Conservation (phyloP, 73 alveolate genomes). For the Paramecium bursaria region DNA sequence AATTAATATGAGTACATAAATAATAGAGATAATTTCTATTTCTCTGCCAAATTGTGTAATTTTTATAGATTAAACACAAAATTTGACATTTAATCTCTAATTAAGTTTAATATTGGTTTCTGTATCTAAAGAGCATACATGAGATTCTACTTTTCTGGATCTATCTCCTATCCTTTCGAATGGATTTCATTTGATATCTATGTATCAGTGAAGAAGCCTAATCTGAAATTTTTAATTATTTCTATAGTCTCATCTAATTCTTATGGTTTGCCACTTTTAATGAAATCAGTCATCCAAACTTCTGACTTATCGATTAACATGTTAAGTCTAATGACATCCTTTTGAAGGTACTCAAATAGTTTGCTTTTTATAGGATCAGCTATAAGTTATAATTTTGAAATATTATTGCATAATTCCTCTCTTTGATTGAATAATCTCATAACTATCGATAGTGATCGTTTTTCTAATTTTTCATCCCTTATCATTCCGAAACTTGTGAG, state of each 20-base stretch:
- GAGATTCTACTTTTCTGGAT: slow-evolving; percentile 53
- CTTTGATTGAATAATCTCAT: slow-evolving; percentile 69
- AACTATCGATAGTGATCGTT: slow-evolving; percentile 34
- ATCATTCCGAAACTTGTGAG: slow-evolving; percentile 47
- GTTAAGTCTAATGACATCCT: slow-evolving; percentile 52
- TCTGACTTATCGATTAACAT: slow-evolving; percentile 60
- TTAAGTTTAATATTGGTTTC: slow-evolving; percentile 52
- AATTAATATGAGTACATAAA: slow-evolving; percentile 57
- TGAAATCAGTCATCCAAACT: slow-evolving; percentile 66
- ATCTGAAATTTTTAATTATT: slow-evolving; percentile 60
- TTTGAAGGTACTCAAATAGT: slow-evolving; percentile 24
- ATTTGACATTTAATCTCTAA: slow-evolving; percentile 48
- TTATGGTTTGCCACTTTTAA: slow-evolving; percentile 14
- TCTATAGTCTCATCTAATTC: slow-evolving; percentile 62
- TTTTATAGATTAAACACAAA: slow-evolving; percentile 46
- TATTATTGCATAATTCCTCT: slow-evolving; percentile 55
- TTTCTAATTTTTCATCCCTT: slow-evolving; percentile 58
- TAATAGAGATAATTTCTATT: slow-evolving; percentile 46
- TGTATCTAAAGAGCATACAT: slow-evolving; percentile 58
- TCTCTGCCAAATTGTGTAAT: slow-evolving; percentile 52
- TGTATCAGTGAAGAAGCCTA: slow-evolving; percentile 55
- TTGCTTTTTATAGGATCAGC: slow-evolving; percentile 50
- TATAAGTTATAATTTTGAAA: slow-evolving; percentile 49
- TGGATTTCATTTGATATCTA: neutral
- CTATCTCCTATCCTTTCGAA: slow-evolving; percentile 24